A percentile compares a stretch with the other conserved stretches of the same genome.
These are phyloP conservation scores for Mantamonas sphyraenae DNA, from an alignment of 78 protist species.

Conservation along the genomic window DNA sequence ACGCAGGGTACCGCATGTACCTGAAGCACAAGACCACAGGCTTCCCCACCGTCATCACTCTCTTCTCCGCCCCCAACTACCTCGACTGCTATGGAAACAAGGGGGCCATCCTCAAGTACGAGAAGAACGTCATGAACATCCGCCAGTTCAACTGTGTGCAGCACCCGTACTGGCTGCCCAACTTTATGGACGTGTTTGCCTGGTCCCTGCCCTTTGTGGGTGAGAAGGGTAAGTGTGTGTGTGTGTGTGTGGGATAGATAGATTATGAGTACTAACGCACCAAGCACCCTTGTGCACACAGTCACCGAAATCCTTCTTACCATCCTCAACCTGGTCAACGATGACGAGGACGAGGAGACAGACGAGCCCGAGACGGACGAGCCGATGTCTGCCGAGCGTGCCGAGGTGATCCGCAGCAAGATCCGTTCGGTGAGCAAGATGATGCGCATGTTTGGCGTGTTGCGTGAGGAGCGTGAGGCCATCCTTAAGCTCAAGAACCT, in stretches of 20 bases:
- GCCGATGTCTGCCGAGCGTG: background rate
- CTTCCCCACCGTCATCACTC: constrained; percentile 95
- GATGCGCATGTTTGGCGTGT: constrained; percentile 64
- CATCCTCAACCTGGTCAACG: constrained; percentile 38
- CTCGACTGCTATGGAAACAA: constrained; percentile 93
- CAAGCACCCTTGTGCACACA: too few species aligned
- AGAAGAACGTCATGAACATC: constrained; percentile 88
- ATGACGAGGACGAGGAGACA: constrained; percentile 53
- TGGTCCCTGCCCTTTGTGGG: constrained; percentile 98
- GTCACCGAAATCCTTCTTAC: constrained; percentile 45
- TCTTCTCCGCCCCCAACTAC: constrained; percentile 98
- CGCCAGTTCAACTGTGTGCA: constrained; percentile 84
- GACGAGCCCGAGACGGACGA: constrained; percentile 3
- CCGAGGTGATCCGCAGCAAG: constrained; percentile 50
- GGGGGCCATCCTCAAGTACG: constrained; percentile 78
- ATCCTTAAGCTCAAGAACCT: constrained; percentile 80
- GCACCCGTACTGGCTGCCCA: constrained; percentile 97
- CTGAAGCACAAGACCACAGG: constrained; percentile 58
- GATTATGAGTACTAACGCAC: too few species aligned
- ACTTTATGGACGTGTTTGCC: constrained; percentile 94
- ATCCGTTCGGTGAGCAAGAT: constrained; percentile 65
- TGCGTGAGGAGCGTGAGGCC: constrained; percentile 83
- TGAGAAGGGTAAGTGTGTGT: constrained; percentile 87
- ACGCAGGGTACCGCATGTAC: constrained; percentile 78
- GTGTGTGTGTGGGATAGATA: too few species aligned